These are phyloP conservation scores for Zasmidium cellare DNA, from an alignment of 2,329 filamentous ascomycete species.

Conservation along the genomic window DNA sequence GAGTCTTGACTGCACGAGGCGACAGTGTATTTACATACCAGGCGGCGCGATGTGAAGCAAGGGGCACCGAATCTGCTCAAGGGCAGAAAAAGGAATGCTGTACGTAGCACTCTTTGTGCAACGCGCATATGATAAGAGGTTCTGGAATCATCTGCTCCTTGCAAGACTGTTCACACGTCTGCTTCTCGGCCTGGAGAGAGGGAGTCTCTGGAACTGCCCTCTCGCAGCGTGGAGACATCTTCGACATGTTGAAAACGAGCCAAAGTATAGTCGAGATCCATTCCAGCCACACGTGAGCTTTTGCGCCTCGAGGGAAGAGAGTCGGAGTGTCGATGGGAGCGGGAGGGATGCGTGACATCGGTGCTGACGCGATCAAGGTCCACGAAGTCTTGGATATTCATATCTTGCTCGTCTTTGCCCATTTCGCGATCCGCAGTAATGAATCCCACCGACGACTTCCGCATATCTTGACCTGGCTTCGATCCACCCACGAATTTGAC, in stretches of 20 bases:
- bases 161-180: background rate
- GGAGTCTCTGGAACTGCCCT: conserved; percentile 2
- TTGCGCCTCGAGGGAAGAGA: conserved; percentile 6
- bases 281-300: background rate
- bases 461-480: conserved; percentile 13
- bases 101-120: background rate
- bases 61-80: background rate
- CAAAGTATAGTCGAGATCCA: conserved; percentile 13
- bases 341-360: conserved; percentile 20
- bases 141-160: background rate
- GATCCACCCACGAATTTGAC: conserved; percentile 28
- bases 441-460: conserved; percentile 22
- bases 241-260: conserved; percentile 24
- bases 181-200: background rate
- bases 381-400: conserved; percentile 21
- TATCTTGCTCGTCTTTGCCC: conserved; percentile 10
- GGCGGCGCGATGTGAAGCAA: background rate
- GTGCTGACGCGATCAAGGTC: conserved; percentile 18
- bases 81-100: background rate
- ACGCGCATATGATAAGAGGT: background rate
- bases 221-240: conserved; percentile 15
- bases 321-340: conserved; percentile 7
- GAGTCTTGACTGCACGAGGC: background rate
- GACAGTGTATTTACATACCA: conserved; percentile 5
- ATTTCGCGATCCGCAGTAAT: conserved; percentile 13